These are phyloP conservation scores for Hemisphaericaspora subhashii DNA, from an alignment of 1,139 yeast genomes.

Conservation along the genomic window DNA sequence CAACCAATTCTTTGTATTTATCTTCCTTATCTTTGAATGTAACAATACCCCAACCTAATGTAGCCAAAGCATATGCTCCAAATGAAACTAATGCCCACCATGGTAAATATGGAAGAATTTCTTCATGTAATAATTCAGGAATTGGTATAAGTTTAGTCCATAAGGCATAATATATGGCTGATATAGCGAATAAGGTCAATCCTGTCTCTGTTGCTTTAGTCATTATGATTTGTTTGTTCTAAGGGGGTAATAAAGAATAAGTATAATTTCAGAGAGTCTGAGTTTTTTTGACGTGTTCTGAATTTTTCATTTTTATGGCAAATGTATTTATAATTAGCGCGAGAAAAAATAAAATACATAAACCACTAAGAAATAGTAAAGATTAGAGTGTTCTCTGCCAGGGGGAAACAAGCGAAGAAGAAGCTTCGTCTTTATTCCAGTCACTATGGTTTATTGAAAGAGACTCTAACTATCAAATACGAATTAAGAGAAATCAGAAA, in stretches of 20 bases:
- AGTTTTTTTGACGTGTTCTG: conserved; percentile 5
- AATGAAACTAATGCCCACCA: conserved; percentile 72
- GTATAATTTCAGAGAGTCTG: neutral
- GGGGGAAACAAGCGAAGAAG: no score
- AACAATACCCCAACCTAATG: conserved; percentile 69
- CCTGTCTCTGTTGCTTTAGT: conserved; percentile 70
- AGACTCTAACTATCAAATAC: no score
- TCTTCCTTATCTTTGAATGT: conserved; percentile 75
- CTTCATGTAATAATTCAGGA: conserved; percentile 47
- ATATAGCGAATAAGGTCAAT: conserved; percentile 44
- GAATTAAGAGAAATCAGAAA: no score
- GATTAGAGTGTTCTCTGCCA: no score
- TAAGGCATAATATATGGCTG: conserved; percentile 57
- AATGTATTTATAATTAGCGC: neutral
- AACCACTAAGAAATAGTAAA: no score
- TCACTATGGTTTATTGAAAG: no score
- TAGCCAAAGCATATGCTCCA: conserved; percentile 71
- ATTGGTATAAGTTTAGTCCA: conserved; percentile 57
- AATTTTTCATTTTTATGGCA: neutral
- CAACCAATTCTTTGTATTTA: conserved; percentile 62
- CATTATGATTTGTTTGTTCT: conserved; percentile 36
- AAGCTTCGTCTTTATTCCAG: no score
- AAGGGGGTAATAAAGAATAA: neutral
- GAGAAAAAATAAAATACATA: neutral
- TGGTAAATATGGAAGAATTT: conserved; percentile 66